Conservation (phyloP, 2,329 filamentous ascomycete species). For the Cercospora zeina region DNA sequence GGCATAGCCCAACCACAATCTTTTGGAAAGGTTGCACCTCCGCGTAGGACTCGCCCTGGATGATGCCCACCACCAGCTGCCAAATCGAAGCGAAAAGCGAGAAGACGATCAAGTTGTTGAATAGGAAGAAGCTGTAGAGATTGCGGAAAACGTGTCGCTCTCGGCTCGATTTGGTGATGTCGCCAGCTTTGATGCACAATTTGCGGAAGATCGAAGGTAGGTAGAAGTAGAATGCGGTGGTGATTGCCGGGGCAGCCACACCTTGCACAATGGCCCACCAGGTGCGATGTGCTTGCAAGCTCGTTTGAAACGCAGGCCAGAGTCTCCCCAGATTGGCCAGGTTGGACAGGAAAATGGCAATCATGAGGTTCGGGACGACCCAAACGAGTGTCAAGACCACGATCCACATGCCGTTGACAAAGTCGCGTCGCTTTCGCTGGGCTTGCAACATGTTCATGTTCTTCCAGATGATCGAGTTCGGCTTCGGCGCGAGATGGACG, state of each 20-base stretch:
- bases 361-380: constrained; percentile 90
- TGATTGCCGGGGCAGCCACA: constrained; percentile 83
- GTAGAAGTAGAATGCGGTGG: constrained; percentile 81
- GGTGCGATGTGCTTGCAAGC: constrained; percentile 61
- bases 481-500: constrained; percentile 76
- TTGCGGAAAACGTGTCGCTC: constrained; percentile 89
- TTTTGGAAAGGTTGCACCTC: constrained; percentile 62
- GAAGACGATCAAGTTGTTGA: constrained; percentile 95
- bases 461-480: constrained; percentile 93
- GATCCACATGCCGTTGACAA: constrained; percentile 84
- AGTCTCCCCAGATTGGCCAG: constrained; percentile 75
- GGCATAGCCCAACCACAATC: constrained; percentile 73
- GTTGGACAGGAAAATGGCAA: constrained; percentile 90
- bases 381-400: constrained; percentile 76
- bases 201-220: constrained; percentile 90
- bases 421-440: constrained; percentile 68
- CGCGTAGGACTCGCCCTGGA: constrained; percentile 58
- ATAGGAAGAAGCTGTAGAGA: constrained; percentile 92
- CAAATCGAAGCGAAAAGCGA: constrained; percentile 85
- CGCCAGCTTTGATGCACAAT: constrained; percentile 78
- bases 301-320: constrained; percentile 71
- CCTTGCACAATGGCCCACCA: constrained; percentile 90
- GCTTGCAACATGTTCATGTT: constrained; percentile 75
- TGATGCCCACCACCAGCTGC: constrained; percentile 59
- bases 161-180: constrained; percentile 86